Percentiles rank a stretch among this genome's conserved stretches.
Conservation (phyloP, 2,329 filamentous ascomycete genomes). For the Aureobasidium mangrovei region DNA sequence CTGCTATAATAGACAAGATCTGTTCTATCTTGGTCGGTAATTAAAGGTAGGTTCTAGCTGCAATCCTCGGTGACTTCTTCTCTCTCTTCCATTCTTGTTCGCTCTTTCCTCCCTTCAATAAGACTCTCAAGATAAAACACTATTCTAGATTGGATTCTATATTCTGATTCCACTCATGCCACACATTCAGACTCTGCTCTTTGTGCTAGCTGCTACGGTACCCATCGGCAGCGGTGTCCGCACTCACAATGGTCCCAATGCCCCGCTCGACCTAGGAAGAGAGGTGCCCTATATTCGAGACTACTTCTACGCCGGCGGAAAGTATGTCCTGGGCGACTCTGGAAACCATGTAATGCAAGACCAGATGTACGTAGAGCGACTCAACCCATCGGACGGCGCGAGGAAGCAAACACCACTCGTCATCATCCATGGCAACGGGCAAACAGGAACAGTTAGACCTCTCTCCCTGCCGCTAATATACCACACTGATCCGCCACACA, state of each 20-base stretch:
- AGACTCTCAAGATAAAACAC: no score
- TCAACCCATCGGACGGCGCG: slow-evolving; percentile 28
- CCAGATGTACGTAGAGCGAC: slow-evolving; percentile 48
- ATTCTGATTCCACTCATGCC: no score
- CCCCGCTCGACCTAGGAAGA: background rate
- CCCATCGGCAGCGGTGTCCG: no score
- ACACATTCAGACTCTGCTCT: background rate
- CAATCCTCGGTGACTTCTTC: no score
- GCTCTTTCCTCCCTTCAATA: no score
- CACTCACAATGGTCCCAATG: no score
- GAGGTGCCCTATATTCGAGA: slow-evolving; percentile 4
- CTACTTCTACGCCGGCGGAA: slow-evolving; percentile 21
- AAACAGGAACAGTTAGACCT: slow-evolving; percentile 33
- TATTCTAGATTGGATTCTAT: no score
- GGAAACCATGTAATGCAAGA: slow-evolving; percentile 21
- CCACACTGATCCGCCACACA: no score
- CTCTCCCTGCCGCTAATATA: background rate
- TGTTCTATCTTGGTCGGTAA: no score
- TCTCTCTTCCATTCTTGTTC: no score
- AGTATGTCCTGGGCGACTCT: slow-evolving; percentile 16
- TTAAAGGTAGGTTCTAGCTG: no score
- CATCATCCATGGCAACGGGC: slow-evolving; percentile 37
- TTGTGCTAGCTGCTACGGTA: background rate
- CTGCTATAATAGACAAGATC: no score
- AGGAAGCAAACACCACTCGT: slow-evolving; percentile 28